A percentile compares a stretch with the other conserved stretches of the same genome.
Conservation (phyloP, 345 rosid genomes). For the Melastoma malabathricum region DNA sequence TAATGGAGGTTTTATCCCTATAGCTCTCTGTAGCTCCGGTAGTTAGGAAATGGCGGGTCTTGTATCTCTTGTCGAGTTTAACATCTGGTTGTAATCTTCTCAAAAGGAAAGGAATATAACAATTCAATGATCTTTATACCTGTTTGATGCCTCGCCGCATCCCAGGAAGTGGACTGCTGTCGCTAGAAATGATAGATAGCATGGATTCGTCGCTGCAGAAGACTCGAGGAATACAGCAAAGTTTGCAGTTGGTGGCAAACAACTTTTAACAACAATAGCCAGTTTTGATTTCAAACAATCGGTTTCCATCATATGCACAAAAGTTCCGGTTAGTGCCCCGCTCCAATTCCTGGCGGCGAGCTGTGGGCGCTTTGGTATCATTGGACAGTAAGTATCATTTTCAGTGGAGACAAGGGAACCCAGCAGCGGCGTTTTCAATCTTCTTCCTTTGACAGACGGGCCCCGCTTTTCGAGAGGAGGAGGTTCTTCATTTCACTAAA, state of each 20-base stretch:
- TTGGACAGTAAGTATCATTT: not conserved
- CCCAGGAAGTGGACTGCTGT: too few species aligned
- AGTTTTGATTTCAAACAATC: too few species aligned
- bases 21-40: conserved; percentile 5
- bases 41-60: conserved; percentile 4
- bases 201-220: too few species aligned
- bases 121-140: too few species aligned
- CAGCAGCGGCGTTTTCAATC: conserved; percentile 1
- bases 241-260: too few species aligned
- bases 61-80: conserved; percentile 1
- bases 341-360: too few species aligned
- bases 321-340: too few species aligned
- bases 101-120: conserved; percentile 2
- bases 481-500: conserved; percentile 71
- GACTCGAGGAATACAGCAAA: too few species aligned
- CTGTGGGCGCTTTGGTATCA: not conserved
- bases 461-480: conserved; percentile 62
- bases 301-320: too few species aligned
- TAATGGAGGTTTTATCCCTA: conserved; percentile 14
- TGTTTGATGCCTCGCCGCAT: too few species aligned
- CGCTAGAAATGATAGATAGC: too few species aligned
- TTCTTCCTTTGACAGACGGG: conserved; percentile 24
- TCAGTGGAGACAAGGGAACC: not conserved
- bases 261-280: too few species aligned
- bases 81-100: conserved; percentile 1